Evolutionary conservation across 2,329 filamentous ascomycete species (phyloP), one percentile per base, ranked within the genome.

Genomic region (Neofusicoccum umdonicola): DNA sequence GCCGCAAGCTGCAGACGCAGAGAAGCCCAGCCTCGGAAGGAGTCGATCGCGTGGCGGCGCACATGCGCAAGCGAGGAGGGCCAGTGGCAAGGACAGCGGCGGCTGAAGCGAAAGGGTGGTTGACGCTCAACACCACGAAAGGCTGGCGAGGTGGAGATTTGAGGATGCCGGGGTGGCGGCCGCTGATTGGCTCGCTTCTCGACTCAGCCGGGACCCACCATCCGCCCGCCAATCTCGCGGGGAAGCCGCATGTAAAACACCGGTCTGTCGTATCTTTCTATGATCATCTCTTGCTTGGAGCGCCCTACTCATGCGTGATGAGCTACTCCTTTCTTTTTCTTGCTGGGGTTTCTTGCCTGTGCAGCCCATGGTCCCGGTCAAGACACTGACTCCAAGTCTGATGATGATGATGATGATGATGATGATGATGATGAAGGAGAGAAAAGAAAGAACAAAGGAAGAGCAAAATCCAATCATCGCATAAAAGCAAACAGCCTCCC

Each of bases 171-270:
- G 39, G 41, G 41, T 15, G 4, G 31, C 1, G 5, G 4, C n/a
- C 6, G 13, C 41, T 45, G 56, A 60, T 60, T 60, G 56, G 56
- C 31, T 47, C 56, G 56, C n/a, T 41, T 45, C 19, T 3, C 17
- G 44, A 47, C 47, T 50, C 47, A 15, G 4, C 31, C 37, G 12
- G 27, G 17, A 19, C 56, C 56, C 42, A 45, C 41, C 31, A 5
- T 42, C 11, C 27, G 44, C 31, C 56, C 56, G 56, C 15, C 17
- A 60, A 60, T 60, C 56, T 60, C 56, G 41, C 41, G 56, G 56
- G 56, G 56, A 60, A 47, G 56, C 15, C 31, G 56, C 31, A 35
- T 47, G 19, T 34, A 47, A 58, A 58, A 58, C 41, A 34, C 54
- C 27, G 27, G 56, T 42, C 39, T 8, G 7, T 4, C 11, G 9